Evolutionary conservation across 768 basidiomycete genomes (phyloP).

Genomic region (Lentinula sp.): DNA sequence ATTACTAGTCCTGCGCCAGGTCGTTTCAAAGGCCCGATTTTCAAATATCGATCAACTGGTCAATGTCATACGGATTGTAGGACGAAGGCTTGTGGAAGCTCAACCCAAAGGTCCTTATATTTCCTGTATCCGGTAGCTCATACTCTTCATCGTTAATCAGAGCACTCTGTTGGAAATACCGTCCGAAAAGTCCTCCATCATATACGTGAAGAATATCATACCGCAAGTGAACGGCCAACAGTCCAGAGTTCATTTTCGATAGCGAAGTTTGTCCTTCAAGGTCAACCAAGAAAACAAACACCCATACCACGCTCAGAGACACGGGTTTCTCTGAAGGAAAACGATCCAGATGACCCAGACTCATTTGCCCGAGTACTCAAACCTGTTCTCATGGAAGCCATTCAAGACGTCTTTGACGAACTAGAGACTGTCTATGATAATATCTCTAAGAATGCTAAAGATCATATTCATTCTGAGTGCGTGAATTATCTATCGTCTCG

Average conservation of each 20-base stretch:
- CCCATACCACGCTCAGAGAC: conserved; percentile 40
- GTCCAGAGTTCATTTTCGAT: conserved; percentile 57
- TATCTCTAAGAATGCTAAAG: conserved; percentile 88
- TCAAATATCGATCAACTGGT: conserved; percentile 83
- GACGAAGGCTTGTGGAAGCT: conserved; percentile 77
- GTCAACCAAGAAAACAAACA: conserved; percentile 54
- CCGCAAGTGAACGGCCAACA: conserved; percentile 48
- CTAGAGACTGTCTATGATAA: conserved; percentile 94
- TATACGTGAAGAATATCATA: conserved; percentile 91
- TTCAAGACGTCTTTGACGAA: conserved; percentile 94
- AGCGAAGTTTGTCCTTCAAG: conserved; percentile 76
- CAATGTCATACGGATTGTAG: conserved; percentile 71
- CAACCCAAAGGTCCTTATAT: conserved; percentile 81
- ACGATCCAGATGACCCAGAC: conserved; percentile 72
- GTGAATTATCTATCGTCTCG: not conserved
- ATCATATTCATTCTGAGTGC: conserved; percentile 99
- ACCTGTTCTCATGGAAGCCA: conserved; percentile 94
- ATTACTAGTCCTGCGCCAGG: conserved; percentile 79
- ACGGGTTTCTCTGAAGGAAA: conserved; percentile 56
- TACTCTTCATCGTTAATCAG: conserved; percentile 31
- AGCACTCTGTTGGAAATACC: conserved; percentile 93
- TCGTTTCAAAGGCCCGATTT: conserved; percentile 83
- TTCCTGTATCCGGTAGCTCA: conserved; percentile 2
- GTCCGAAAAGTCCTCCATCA: conserved; percentile 90
- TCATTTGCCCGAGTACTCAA: conserved; percentile 75